Evolutionary conservation across 2,329 filamentous ascomycete genomes (phyloP), one percentile per base, ranked within the genome.

Genomic region (Fusarium zealandicum): DNA sequence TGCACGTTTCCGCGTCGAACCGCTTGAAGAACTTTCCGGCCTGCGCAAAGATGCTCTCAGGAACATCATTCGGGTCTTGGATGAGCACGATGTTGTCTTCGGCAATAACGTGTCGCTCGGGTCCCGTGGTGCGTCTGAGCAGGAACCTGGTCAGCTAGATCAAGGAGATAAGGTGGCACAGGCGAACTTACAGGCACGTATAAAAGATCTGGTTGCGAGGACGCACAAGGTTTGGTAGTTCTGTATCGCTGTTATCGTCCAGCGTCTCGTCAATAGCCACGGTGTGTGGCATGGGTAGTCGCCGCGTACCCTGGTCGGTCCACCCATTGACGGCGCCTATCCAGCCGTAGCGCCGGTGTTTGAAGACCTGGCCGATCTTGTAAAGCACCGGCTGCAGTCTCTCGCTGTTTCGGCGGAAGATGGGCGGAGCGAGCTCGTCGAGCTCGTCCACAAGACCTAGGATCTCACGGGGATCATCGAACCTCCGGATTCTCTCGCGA

Each of bases 21-120:
- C 92, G 81, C 73, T 91, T 96, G 73, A 99, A 98, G 72, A 90
- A 91, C 65, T 88, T 89, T 1, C 95, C 95, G 3, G 92, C 91
- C 62, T 90, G 74, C 38, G 80, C 79, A 68, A 91, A 82, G 57
- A 96, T 78, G 18, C 82, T 66, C 4, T 82, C 75, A 0, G 82
- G 80, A 3, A 88, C 78, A 63, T 61, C 76, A 71, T 44, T 72
- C 39, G 67, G 64, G 47, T 82, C 74, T 5, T 69, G 72, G 35
- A 91, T 75, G n/a, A 87, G 74, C 52, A 86, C 76, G 50, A 97
- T 89, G 65, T 93, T 96, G 66, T 93, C 88, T 69, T 96, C 87
- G 1, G 91, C 69, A 43, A 68, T 67, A 54, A 71, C 70, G 39
- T 70, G 72, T 11, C 72, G 69, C 37, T 74, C 70, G 5, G 69